Conservation (phyloP, 306 rosid genomes). For the Inga leiocalycina region DNA sequence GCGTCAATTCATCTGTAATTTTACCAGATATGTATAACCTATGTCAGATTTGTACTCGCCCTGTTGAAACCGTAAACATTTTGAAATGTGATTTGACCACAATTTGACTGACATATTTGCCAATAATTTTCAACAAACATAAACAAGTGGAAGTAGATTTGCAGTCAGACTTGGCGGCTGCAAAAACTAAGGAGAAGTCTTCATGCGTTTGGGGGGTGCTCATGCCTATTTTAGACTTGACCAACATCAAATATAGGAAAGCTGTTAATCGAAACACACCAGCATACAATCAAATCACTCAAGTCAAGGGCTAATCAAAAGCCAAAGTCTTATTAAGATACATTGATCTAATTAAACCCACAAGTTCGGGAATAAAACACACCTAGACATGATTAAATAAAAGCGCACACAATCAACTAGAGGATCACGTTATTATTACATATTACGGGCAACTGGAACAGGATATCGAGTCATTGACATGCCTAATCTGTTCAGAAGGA, state of each 20-base stretch:
- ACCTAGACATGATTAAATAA: background rate
- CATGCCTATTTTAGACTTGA: background rate
- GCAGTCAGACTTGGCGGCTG: background rate
- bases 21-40: background rate
- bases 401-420: conserved; percentile 28
- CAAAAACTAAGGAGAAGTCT: background rate
- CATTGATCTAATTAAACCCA: conserved; percentile 30
- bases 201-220: background rate
- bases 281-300: background rate
- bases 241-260: background rate
- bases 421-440: conserved; percentile 34
- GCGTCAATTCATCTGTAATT: background rate
- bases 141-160: background rate
- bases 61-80: background rate
- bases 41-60: background rate
- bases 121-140: background rate
- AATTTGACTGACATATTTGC: background rate
- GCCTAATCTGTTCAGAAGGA: conserved; percentile 28
- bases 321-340: conserved; percentile 24
- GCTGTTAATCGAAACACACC: background rate
- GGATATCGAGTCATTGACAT: conserved; percentile 26
- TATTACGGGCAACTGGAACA: conserved; percentile 33
- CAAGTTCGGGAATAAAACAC: conserved; percentile 19
- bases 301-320: background rate
- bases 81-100: background rate